These are phyloP conservation scores for Sporothrix pseudoabietina DNA, from an alignment of 2,329 filamentous ascomycete genomes.

Conservation along the genomic window DNA sequence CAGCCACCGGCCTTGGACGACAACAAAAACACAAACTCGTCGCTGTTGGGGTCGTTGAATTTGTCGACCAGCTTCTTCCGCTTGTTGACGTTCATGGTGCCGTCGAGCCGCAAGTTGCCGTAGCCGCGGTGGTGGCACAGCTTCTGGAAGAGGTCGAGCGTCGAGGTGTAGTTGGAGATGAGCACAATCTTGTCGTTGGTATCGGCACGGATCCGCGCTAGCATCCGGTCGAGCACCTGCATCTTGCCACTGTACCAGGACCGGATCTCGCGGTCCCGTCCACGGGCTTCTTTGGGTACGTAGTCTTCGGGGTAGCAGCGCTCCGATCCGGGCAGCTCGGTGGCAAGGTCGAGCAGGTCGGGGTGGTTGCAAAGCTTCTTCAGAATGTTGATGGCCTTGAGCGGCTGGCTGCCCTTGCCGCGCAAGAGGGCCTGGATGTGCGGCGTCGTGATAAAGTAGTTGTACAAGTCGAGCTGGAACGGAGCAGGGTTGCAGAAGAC, in stretches of 20 bases:
- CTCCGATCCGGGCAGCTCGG: conserved; percentile 87
- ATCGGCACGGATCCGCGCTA: conserved; percentile 89
- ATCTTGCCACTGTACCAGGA: conserved; percentile 98
- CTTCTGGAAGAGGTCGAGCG: conserved; percentile 89
- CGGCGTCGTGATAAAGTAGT: conserved; percentile 94
- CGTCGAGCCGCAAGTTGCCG: conserved; percentile 85
- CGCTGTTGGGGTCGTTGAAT: conserved; percentile 90
- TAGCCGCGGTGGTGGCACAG: conserved; percentile 85
- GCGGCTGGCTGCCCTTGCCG: conserved; percentile 91
- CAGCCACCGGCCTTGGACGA: conserved; percentile 97
- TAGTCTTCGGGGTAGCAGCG: conserved; percentile 81
- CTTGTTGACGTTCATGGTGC: conserved; percentile 97
- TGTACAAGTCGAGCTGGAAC: conserved; percentile 92
- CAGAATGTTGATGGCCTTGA: conserved; percentile 94
- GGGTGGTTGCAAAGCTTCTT: conserved; percentile 99
- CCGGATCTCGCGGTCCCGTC: conserved; percentile 88
- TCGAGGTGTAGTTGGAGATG: conserved; percentile 98
- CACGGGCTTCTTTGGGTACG: conserved; percentile 81
- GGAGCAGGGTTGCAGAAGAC: conserved; percentile 95
- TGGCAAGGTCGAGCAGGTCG: conserved; percentile 79
- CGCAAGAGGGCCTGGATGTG: conserved; percentile 89
- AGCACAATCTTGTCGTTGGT: conserved; percentile 99
- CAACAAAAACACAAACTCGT: conserved; percentile 92
- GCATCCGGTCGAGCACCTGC: conserved; percentile 96
- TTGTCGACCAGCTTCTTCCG: conserved; percentile 95